Percentiles rank a stretch among this genome's conserved stretches.
Evolutionary conservation across 1,139 yeast species (phyloP).

Genomic region (Suhomyces bokatorum): DNA sequence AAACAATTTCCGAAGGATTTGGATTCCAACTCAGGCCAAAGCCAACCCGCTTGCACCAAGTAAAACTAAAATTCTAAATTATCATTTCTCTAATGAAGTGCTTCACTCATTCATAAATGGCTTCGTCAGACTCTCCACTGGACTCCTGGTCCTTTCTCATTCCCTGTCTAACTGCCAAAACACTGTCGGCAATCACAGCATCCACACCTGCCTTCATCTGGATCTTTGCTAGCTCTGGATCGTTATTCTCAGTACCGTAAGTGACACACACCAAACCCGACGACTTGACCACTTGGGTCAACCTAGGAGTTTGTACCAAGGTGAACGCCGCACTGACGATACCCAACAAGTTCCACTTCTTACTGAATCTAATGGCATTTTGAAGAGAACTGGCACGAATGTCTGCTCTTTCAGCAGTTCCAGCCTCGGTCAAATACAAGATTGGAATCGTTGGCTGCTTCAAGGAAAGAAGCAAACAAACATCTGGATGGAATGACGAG

Average conservation of each 20-base stretch:
- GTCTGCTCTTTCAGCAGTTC: conserved; percentile 83
- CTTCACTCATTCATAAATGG: no score
- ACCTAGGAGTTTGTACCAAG: conserved; percentile 80
- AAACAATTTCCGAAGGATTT: no score
- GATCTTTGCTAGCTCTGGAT: conserved; percentile 78
- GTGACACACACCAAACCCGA: conserved; percentile 93
- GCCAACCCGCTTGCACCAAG: no score
- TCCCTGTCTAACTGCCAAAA: conserved; percentile 87
- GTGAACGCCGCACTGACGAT: conserved; percentile 90
- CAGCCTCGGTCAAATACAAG: conserved; percentile 85
- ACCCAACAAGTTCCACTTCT: conserved; percentile 89
- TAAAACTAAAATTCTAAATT: no score
- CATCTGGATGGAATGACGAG: conserved; percentile 93
- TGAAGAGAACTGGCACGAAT: conserved; percentile 85
- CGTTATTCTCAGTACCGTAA: conserved; percentile 82
- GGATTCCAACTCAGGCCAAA: no score
- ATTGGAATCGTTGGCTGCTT: conserved; percentile 95
- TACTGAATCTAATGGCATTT: conserved; percentile 88
- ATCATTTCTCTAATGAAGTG: no score
- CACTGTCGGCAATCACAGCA: conserved; percentile 96
- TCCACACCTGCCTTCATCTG: conserved; percentile 96
- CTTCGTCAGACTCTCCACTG: no score
- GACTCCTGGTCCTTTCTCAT: conserved; percentile 43
- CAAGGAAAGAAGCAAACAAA: conserved; percentile 79
- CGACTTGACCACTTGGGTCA: conserved; percentile 85